phyloP scores from a whole-genome alignment of 257 asterid genomes.

The Solanum phureja region DNA sequence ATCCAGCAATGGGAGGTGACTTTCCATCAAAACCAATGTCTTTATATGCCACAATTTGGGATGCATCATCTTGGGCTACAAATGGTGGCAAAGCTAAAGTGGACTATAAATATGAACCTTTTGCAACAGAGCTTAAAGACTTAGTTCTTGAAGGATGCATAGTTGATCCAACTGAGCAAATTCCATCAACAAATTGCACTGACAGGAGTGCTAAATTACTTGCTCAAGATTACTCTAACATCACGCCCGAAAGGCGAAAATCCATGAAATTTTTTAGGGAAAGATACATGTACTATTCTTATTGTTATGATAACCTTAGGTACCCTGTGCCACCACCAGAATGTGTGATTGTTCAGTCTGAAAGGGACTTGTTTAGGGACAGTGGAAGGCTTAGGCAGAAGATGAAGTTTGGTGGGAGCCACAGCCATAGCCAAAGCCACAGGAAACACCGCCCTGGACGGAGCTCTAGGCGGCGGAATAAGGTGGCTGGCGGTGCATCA shows the following conservation, averaged over 20 bases:
- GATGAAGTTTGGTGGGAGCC: conserved; percentile 47
- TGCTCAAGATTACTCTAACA: conserved; percentile 24
- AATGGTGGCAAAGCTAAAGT: conserved; percentile 78
- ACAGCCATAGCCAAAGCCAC: conserved; percentile 27
- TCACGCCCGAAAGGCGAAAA: conserved; percentile 24
- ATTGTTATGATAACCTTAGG: conserved; percentile 65
- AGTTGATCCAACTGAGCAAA: conserved; percentile 67
- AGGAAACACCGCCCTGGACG: conserved; percentile 27
- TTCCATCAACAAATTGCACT: conserved; percentile 64
- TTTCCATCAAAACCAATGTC: conserved; percentile 94
- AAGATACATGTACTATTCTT: conserved; percentile 66
- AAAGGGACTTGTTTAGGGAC: conserved; percentile 33
- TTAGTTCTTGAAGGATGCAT: conserved; percentile 68
- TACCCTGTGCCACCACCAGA: conserved; percentile 67
- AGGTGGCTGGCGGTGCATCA: not conserved
- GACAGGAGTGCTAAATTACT: conserved; percentile 15
- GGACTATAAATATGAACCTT: conserved; percentile 61
- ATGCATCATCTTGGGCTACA: conserved; percentile 93
- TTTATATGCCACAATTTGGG: conserved; percentile 91
- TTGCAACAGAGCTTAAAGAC: conserved; percentile 53
- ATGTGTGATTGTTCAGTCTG: conserved; percentile 55
- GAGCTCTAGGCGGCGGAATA: conserved; percentile 15
- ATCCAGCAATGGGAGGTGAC: conserved; percentile 55
- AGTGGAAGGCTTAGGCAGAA: conserved; percentile 50
- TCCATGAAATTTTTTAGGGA: conserved; percentile 59